Base-by-base conservation (phyloP, 805 yeast species). In the Cyberlindnera subsufficiens region DNA sequence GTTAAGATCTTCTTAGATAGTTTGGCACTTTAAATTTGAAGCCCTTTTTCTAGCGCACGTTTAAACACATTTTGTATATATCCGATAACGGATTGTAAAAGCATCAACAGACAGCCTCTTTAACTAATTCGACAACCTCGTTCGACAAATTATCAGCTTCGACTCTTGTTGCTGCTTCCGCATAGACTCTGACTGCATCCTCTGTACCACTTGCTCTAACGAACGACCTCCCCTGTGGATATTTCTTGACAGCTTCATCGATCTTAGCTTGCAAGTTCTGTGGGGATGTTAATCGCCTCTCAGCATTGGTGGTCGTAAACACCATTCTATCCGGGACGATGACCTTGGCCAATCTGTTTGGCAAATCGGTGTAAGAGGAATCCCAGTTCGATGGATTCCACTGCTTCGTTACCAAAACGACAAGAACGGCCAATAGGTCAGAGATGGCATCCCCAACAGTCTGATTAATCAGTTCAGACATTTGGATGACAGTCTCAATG, bases 381-480 rank as follows among this genome's bases (percentile, higher is more conserved):
- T 85, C 78, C 99, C 99, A 93, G 34, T 75, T 74, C 4, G 58
- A 60, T 2, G 96, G 86, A 3, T 75, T 56, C 67, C 82, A 68
- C 8, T 72, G 57, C 53, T 84, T 70, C 50, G 75, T 72, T 6
- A 74, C 61, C 32, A 83, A 62, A 8, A 89, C 79, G 2, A 80
- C 73, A 42, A 90, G 64, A 1, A 93, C 90, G 5, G 85, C 78
- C 44, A 93, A 66, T 63, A 93, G 68, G 61, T 93, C 99, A n/a
- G 96, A 79, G 40, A 93, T 82, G 10, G 99, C 96, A 62, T 93
- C 99, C 27, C 99, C 99, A n/a, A 93, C 98, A 2, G 98, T 84
- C 63, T 93, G 98, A 63, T 93, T 93, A 60, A 93, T 87, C 49
- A 93, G 68, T 44, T 78, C 74, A 29, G 84, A 75, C 45, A 91